phyloP scores from a whole-genome alignment of 805 yeast species.

The Starmera pachycereana region DNA sequence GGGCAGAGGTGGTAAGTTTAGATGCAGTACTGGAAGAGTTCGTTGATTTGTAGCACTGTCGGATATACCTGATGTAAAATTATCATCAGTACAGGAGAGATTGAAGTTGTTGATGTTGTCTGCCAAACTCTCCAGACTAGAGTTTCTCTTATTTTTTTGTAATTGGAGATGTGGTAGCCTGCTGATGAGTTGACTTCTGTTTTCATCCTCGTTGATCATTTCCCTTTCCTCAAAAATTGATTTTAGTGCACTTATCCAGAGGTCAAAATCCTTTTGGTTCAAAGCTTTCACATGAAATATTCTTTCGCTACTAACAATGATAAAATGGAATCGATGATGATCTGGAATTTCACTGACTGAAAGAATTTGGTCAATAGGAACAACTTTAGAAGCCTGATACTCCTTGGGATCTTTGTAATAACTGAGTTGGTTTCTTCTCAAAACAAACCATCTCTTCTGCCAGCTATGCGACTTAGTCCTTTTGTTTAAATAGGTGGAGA shows the following conservation, averaged over 20 bases:
- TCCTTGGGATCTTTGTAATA: slow-evolving; percentile 30
- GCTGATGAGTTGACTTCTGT: not conserved
- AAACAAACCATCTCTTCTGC: slow-evolving; percentile 30
- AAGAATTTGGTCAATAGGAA: slow-evolving; percentile 12
- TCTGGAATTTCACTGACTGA: slow-evolving; percentile 14
- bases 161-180: not conserved
- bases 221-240: slow-evolving; percentile 12
- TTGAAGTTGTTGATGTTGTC: slow-evolving; percentile 6
- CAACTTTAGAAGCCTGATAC: slow-evolving; percentile 26
- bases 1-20: slow-evolving; percentile 3
- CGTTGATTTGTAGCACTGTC: slow-evolving; percentile 6
- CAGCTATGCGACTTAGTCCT: slow-evolving; percentile 25
- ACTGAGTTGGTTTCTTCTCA: slow-evolving; percentile 27
- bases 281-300: slow-evolving; percentile 14
- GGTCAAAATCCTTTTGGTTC: slow-evolving; percentile 9
- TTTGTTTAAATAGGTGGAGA: slow-evolving; percentile 22
- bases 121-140: not conserved
- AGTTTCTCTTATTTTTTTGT: not conserved
- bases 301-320: slow-evolving; percentile 12
- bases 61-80: slow-evolving; percentile 11
- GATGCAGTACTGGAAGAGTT: not conserved
- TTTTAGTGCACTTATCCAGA: slow-evolving; percentile 11
- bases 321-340: slow-evolving; percentile 12
- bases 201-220: slow-evolving; percentile 1
- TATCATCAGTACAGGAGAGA: slow-evolving; percentile 16